Percentiles rank a stretch among this genome's conserved stretches.
phyloP scores from a whole-genome alignment of 768 basidiomycete genomes.

The Suillus brevipes region DNA sequence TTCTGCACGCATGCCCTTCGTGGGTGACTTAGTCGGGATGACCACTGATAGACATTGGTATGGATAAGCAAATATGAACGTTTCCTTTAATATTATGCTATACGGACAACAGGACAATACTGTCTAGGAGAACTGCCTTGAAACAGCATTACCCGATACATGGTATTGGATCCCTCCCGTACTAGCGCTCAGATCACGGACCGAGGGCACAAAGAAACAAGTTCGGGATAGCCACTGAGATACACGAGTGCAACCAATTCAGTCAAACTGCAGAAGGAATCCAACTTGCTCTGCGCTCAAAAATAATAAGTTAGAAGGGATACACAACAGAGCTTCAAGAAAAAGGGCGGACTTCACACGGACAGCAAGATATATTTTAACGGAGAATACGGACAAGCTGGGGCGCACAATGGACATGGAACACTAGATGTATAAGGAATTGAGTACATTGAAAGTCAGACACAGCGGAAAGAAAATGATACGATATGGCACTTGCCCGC shows the following conservation, averaged over 20 bases:
- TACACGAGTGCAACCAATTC: not conserved
- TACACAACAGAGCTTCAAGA: not conserved
- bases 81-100: not conserved
- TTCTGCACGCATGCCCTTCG: not conserved
- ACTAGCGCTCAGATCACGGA: not conserved
- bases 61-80: not conserved
- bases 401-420: not conserved
- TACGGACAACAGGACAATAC: not conserved
- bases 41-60: not conserved
- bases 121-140: not conserved
- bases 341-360: not conserved
- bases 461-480: not conserved
- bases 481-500: not conserved
- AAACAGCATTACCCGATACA: not conserved
- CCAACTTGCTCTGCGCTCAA: not conserved
- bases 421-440: slow-evolving; percentile 1
- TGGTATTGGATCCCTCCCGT: too few species aligned
- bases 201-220: not conserved
- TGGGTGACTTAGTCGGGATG: not conserved
- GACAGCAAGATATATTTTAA: not conserved
- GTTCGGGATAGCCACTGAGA: not conserved
- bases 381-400: not conserved
- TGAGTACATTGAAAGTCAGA: not conserved
- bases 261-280: not conserved
- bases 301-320: not conserved